Evolutionary conservation across 352 stramenopile species (phyloP).

Genomic region (Phytophthora citricola): DNA sequence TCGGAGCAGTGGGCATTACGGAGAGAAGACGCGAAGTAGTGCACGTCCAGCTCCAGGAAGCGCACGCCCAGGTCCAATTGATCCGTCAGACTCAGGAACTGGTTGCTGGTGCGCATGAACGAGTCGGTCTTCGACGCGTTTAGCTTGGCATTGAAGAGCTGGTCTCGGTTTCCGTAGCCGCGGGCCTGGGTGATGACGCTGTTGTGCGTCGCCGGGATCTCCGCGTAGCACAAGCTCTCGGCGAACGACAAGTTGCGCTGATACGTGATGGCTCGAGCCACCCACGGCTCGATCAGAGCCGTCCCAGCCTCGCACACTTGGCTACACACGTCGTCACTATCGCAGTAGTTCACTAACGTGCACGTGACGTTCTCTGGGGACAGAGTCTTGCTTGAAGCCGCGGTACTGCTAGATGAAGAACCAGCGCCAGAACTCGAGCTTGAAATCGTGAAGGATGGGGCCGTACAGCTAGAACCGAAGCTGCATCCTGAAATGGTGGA

Average conservation of each 20-base stretch:
- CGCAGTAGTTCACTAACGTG: slow-evolving; percentile 54
- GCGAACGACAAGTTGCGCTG: slow-evolving; percentile 75
- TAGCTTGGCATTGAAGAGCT: slow-evolving; percentile 65
- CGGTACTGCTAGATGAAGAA: slow-evolving; percentile 22
- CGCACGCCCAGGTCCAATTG: slow-evolving; percentile 75
- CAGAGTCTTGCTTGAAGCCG: slow-evolving; percentile 32
- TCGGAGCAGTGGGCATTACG: slow-evolving; percentile 73
- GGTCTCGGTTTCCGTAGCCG: slow-evolving; percentile 75
- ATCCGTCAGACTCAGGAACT: slow-evolving; percentile 76
- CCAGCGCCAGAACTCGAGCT: slow-evolving; percentile 22
- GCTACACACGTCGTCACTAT: slow-evolving; percentile 65
- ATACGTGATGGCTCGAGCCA: slow-evolving; percentile 62
- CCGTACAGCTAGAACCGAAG: slow-evolving; percentile 49
- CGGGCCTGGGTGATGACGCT: slow-evolving; percentile 65
- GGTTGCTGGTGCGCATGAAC: slow-evolving; percentile 74
- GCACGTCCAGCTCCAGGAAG: slow-evolving; percentile 79
- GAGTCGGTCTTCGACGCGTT: slow-evolving; percentile 49
- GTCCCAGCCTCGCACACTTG: slow-evolving; percentile 62
- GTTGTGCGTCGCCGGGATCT: slow-evolving; percentile 80
- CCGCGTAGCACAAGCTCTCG: slow-evolving; percentile 67
- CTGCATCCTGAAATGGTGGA: slow-evolving; percentile 45
- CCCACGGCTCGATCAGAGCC: slow-evolving; percentile 68
- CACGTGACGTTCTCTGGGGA: slow-evolving; percentile 60
- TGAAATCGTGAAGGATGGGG: slow-evolving; percentile 47
- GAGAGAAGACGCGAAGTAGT: slow-evolving; percentile 72